These are phyloP conservation scores for Gigaspora rosea DNA, from an alignment of 192 early-diverging fungal species.

Conservation along the genomic window DNA sequence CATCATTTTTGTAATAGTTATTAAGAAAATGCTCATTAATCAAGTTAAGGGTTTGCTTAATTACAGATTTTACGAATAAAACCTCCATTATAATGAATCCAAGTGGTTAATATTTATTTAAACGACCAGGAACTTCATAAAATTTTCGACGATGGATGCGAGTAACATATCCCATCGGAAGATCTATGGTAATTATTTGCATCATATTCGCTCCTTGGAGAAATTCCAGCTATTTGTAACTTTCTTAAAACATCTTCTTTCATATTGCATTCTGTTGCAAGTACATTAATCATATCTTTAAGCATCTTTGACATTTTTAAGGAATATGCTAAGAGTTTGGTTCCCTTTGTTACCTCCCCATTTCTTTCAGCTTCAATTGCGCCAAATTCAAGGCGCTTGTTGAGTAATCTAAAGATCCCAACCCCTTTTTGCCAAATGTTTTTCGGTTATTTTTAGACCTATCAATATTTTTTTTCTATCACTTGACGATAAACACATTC, in stretches of 20 bases:
- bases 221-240: constrained; percentile 10
- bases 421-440: constrained; percentile 14
- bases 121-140: constrained; percentile 15
- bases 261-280: constrained; percentile 14
- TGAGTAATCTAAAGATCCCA: constrained; percentile 14
- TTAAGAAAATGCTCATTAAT: constrained; percentile 19
- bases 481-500: background rate
- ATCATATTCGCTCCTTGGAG: constrained; percentile 19
- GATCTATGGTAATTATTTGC: constrained; percentile 4
- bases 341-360: constrained; percentile 1
- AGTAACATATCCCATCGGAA: constrained; percentile 11
- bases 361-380: constrained; percentile 6
- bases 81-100: constrained; percentile 5
- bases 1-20: constrained; percentile 1
- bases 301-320: constrained; percentile 17
- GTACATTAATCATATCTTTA: constrained; percentile 20
- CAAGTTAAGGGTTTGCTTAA: constrained; percentile 7
- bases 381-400: constrained; percentile 14
- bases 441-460: background rate
- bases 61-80: constrained; percentile 10
- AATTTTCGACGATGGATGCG: background rate
- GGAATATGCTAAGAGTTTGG: constrained; percentile 4
- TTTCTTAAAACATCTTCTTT: constrained; percentile 23
- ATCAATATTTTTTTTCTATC: constrained; percentile 3
- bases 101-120: constrained; percentile 4